Percentiles rank a stretch among this genome's conserved stretches.
phyloP scores from a whole-genome alignment of 2,329 filamentous ascomycete genomes.

The Calycina herbarum region DNA sequence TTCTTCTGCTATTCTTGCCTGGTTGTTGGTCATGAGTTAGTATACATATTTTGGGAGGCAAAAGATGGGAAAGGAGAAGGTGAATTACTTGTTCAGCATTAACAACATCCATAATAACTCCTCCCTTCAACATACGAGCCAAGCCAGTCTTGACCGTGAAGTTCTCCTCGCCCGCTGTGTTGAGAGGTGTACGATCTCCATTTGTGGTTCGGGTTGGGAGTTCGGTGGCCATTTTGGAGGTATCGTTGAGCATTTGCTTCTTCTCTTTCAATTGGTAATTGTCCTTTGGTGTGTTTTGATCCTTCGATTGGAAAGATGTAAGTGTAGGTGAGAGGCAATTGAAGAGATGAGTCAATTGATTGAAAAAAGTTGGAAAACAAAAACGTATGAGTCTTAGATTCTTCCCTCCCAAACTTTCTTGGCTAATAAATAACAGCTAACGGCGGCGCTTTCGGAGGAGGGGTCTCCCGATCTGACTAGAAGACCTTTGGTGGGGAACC shows the following conservation, averaged over 20 bases:
- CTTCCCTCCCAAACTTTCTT: neutral
- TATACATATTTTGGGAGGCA: neutral
- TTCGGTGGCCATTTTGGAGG: constrained; percentile 41
- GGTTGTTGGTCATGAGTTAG: constrained; percentile 19
- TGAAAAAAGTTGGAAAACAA: neutral
- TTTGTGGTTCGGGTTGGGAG: constrained; percentile 42
- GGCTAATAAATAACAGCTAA: constrained; percentile 8
- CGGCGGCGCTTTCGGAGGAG: constrained; percentile 11
- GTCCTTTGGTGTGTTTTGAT: no score
- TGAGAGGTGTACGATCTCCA: constrained; percentile 25
- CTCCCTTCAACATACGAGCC: constrained; percentile 97
- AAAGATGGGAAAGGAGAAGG: neutral
- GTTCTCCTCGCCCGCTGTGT: constrained; percentile 38
- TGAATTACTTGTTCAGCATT: constrained; percentile 74
- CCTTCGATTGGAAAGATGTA: neutral
- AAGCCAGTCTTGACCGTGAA: constrained; percentile 94
- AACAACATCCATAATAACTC: constrained; percentile 99
- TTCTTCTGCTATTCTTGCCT: constrained; percentile 96
- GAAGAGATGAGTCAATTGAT: neutral
- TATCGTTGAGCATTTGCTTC: constrained; percentile 29
- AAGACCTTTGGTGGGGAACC: neutral
- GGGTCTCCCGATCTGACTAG: neutral
- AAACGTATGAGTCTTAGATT: constrained; percentile 12
- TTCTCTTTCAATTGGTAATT: neutral
- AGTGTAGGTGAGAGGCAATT: neutral